Base-by-base conservation (phyloP, 2,329 filamentous ascomycete genomes). In the Xylariaceae sp. region DNA sequence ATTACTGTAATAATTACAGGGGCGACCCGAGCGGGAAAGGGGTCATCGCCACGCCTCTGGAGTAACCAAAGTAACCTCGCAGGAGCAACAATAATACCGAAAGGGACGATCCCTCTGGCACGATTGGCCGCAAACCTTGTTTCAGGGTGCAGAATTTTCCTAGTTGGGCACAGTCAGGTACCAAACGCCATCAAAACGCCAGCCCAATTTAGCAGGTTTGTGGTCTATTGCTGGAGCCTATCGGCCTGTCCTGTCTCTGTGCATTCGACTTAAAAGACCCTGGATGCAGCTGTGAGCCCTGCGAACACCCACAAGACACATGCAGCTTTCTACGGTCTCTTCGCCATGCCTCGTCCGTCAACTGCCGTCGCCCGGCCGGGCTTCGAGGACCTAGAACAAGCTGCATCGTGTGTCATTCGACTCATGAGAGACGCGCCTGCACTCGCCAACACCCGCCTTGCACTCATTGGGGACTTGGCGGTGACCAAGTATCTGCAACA, bases 81-180 rank as follows among this genome's bases (percentile, higher is more conserved):
- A 45, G 43, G 39, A 39, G 40, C 54, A 49, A 52, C 52, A 56
- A 49, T 51, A 47, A 50, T 47, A 52, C 50, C 50, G 46, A 54
- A 22, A 44, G 33, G 45, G 45, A 44, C 41, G 39, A 48, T 41
- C 49, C 39, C 41, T 41, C 48, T 31, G 35, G 44, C 42, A 40
- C 39, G 33, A 56, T 56, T 56, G 54, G 54, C 17, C 47, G 44
- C 44, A 5, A 42, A 35, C 54, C 54, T 39, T 44, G 49, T 48
- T 52, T 45, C 38, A 35, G 32, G 31, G 44, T 48, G 45, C 44
- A 42, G 41, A 48, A 48, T 44, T 51, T 54, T 42, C 54, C 49
- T 48, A 54, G 47, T 56, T 48, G 48, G 54, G 54, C 49, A 39
- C 47, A 12, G 12, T 56, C 44, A 54, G 54, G 54, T 56, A 54